Base-by-base conservation (phyloP, 2,329 filamentous ascomycete genomes). In the Teratosphaeria zuluensis region DNA sequence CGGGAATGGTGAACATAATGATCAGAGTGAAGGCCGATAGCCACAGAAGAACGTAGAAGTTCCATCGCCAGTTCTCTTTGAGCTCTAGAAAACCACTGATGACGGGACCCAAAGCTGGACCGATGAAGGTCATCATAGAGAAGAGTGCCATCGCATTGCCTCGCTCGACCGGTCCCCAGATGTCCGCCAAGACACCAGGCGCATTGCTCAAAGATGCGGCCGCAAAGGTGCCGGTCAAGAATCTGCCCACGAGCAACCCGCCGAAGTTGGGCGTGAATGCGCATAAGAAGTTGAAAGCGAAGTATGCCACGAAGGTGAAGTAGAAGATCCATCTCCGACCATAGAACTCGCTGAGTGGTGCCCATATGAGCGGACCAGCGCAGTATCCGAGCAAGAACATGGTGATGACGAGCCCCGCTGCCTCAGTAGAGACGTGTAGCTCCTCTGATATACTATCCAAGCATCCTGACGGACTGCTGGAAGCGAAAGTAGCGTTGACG, bases 341-440 rank as follows among this genome's bases (percentile, higher is more conserved):
- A 59, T 81, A 81, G 60, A 87, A 83, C 67, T 89, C 86, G 51
- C 81, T 86, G 2, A 88, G 68, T 0, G 86, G 86, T 0, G 84
- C 85, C 77, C 84, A 87, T 12, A 86, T 70, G 8, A 86, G 70
- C 0, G 83, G 83, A 0, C 84, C 84, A 1, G 80, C 77, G 21
- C 85, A 81, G 66, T 86, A 88, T n/a, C 69, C 70, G 1, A 72
- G 63, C 19, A 72, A 58, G 58, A 72, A 72, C 1, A 71, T 61
- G 2, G 70, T 71, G 9, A 70, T 63, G n/a, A 70, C 70, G 32
- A 71, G 61, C 9, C 65, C 65, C 4, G 67, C 68, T 9, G 73
- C 78, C 59, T 78, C 76, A 5, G 58, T 62, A 0, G 79, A 81
- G 1, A 84, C 74, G 16, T 70, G 63, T 56, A 84, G 81, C 14